Percentiles rank a stretch among this genome's conserved stretches.
Evolutionary conservation across 1,284 basidiomycete species (phyloP).

Genomic region (Pseudozyma tsukubaensis): DNA sequence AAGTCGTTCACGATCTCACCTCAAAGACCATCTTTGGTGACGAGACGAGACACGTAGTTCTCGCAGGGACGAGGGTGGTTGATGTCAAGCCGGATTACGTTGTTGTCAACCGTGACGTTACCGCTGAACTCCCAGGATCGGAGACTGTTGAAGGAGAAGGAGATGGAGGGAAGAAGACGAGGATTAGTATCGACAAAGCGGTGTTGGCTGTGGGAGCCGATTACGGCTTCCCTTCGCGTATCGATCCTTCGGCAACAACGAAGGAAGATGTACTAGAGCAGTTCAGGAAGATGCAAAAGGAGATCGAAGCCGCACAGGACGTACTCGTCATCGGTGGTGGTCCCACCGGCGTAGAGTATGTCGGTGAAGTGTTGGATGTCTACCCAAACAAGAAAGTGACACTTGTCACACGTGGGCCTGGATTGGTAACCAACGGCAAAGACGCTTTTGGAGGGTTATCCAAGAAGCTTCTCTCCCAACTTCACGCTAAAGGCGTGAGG

Average conservation of each 20-base stretch:
- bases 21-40: constrained; percentile 21
- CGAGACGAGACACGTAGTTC: constrained; percentile 32
- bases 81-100: constrained; percentile 17
- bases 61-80: constrained; percentile 19
- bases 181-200: constrained; percentile 28
- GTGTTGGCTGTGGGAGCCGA: constrained; percentile 40
- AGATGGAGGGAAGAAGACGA: neutral
- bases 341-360: constrained; percentile 71
- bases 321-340: constrained; percentile 66
- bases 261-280: constrained; percentile 27
- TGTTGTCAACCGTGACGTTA: constrained; percentile 27
- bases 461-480: constrained; percentile 47
- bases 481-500: constrained; percentile 67
- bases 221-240: constrained; percentile 38
- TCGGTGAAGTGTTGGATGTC: constrained; percentile 63
- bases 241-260: constrained; percentile 2
- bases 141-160: neutral
- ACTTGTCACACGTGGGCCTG: constrained; percentile 57
- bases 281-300: constrained; percentile 31
- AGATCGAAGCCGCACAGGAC: constrained; percentile 34
- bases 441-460: constrained; percentile 45
- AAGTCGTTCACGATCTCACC: constrained; percentile 33
- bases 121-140: constrained; percentile 1
- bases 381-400: constrained; percentile 63
- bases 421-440: constrained; percentile 31